Evolutionary conservation across 2,329 filamentous ascomycete genomes (phyloP), one percentile per base, ranked within the genome.

Genomic region (Neonectria neomacrospora): DNA sequence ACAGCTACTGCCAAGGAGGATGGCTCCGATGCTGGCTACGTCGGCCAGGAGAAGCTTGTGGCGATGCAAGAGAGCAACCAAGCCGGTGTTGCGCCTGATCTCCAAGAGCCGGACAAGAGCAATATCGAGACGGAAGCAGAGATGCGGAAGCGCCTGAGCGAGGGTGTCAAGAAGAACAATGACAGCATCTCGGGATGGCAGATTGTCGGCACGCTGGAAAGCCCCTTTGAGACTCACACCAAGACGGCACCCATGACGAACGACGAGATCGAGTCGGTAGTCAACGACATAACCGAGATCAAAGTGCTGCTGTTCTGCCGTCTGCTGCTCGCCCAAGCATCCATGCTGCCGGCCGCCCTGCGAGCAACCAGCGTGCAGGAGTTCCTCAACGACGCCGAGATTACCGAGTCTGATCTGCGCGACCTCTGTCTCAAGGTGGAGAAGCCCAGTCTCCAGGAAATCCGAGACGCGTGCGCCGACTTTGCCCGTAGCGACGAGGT

Each of bases 401-500:
- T 75, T 3, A 52, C 71, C 2, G 71, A 76, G 18, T 63, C 69
- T 5, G 71, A 74, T 34, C 41, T 75, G 6, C 66, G 73, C 8
- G 74, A 75, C 48, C 63, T 75, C 12, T 75, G 71, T 41, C 50
- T 75, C 12, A 75, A 73, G 22, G 63, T 75, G 2, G 67, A 70
- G 10, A 64, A 72, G 2, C 74, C 74, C 5, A 69, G 60, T 20
- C 67, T 75, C 0, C 72, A 75, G 18, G 59, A 71, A 4, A 72
- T 75, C 8, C 69, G 74, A 59, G 74, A 76, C 20, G 73, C 73
- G 5, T 75, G 74, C 30, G 74, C 74, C 28, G 74, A 75, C 30
- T 75, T 75, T 20, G 69, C 74, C 0, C 70, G 72, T 0, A 67
- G 67, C 4, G 68, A 74, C 12, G 64, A 69, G 23, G 62, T 51